Evolutionary conservation across 2,329 filamentous ascomycete species (phyloP).

Genomic region (Fusarium sp.): DNA sequence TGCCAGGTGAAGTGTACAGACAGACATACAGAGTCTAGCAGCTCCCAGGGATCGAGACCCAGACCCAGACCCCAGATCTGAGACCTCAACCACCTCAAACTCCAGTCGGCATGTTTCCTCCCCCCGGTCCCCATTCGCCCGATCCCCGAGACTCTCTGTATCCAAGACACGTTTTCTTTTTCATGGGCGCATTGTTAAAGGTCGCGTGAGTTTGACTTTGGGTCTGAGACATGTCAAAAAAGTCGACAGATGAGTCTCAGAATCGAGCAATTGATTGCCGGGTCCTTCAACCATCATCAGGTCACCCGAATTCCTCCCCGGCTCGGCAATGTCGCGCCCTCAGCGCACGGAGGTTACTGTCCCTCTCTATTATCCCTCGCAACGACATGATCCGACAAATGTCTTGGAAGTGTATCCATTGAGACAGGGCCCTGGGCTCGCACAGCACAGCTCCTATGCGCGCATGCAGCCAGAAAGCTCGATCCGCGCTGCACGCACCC

Average conservation of each 20-base stretch:
- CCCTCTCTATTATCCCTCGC: slow-evolving; percentile 10
- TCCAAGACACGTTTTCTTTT: neutral
- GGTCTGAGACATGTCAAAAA: slow-evolving; percentile 24
- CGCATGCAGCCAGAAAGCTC: slow-evolving; percentile 18
- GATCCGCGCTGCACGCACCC: slow-evolving; percentile 17
- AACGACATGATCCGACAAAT: slow-evolving; percentile 36
- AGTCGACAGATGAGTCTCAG: slow-evolving; percentile 31
- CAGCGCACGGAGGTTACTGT: no score
- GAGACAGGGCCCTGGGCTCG: slow-evolving; percentile 2
- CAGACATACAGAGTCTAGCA: neutral
- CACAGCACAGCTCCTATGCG: slow-evolving; percentile 14
- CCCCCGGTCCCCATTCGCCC: slow-evolving; percentile 17
- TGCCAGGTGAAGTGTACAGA: neutral
- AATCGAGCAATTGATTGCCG: neutral
- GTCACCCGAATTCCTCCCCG: slow-evolving; percentile 2
- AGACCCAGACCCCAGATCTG: slow-evolving; percentile 3
- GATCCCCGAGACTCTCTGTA: slow-evolving; percentile 20
- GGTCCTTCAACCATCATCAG: neutral
- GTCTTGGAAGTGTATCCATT: slow-evolving; percentile 18
- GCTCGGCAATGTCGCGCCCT: slow-evolving; percentile 3
- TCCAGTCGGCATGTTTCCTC: slow-evolving; percentile 13
- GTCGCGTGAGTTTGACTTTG: slow-evolving; percentile 22
- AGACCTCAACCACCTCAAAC: neutral
- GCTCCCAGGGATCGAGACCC: slow-evolving; percentile 3
- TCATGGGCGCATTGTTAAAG: neutral